These are phyloP conservation scores for Neonectria neomacrospora DNA, from an alignment of 2,329 filamentous ascomycete genomes.

Conservation along the genomic window DNA sequence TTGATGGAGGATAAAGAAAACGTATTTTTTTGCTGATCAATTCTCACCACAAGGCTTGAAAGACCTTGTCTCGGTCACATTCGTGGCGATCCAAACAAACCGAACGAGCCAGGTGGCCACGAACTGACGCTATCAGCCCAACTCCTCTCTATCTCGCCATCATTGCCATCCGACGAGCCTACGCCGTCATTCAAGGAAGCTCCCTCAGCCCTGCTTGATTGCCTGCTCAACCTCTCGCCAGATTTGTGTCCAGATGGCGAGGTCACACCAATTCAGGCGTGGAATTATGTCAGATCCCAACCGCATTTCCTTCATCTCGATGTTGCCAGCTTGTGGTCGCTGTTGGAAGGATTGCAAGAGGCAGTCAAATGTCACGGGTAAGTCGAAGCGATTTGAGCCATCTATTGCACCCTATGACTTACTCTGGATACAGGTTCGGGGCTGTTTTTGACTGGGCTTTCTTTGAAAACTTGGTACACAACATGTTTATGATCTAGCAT, in stretches of 20 bases:
- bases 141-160: neutral
- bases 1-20: neutral
- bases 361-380: slow-evolving; percentile 29
- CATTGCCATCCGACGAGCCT: neutral
- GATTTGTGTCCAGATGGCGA: slow-evolving; percentile 22
- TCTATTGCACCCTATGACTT: neutral
- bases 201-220: slow-evolving; percentile 10
- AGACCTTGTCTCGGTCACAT: slow-evolving; percentile 7
- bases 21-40: neutral
- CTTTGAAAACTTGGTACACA: neutral
- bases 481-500: neutral
- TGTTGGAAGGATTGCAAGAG: slow-evolving; percentile 16
- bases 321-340: neutral
- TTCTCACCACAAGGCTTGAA: neutral
- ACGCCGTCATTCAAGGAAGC: neutral
- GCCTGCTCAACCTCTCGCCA: slow-evolving; percentile 21
- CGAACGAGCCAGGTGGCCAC: neutral
- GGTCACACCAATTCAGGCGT: slow-evolving; percentile 28
- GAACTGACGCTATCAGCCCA: neutral
- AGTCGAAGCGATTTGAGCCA: neutral
- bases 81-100: slow-evolving; percentile 10
- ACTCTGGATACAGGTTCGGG: neutral
- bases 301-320: slow-evolving; percentile 19
- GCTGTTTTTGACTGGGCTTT: neutral
- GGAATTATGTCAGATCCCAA: slow-evolving; percentile 23